Evolutionary conservation across 768 basidiomycete genomes (phyloP).

Genomic region (Hericium erinaceus): DNA sequence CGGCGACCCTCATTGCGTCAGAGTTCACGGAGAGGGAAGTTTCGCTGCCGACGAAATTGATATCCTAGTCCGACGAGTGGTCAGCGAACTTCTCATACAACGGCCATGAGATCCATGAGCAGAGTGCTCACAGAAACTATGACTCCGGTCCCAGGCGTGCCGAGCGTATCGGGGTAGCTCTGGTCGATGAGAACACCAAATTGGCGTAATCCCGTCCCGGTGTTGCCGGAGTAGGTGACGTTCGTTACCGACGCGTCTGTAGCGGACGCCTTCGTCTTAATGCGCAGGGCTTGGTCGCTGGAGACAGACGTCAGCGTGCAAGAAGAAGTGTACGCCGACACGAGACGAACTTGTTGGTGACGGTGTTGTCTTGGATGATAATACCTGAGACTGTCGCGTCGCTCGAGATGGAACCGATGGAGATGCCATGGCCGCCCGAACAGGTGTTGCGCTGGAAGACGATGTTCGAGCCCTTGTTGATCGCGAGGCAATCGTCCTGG

Average conservation of each 20-base stretch:
- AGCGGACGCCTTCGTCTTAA: slow-evolving; percentile 44
- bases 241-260: slow-evolving; percentile 38
- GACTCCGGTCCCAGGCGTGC: slow-evolving; percentile 48
- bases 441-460: slow-evolving; percentile 40
- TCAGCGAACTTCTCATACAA: neutral
- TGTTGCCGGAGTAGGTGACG: slow-evolving; percentile 46
- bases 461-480: slow-evolving; percentile 30
- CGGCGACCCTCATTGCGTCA: slow-evolving; percentile 36
- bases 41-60: slow-evolving; percentile 39
- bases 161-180: slow-evolving; percentile 47
- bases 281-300: slow-evolving; percentile 48
- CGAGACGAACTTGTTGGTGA: slow-evolving; percentile 40
- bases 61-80: slow-evolving; percentile 23
- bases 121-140: slow-evolving; percentile 38
- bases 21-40: slow-evolving; percentile 24
- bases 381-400: slow-evolving; percentile 37
- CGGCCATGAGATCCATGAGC: neutral
- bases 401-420: slow-evolving; percentile 41
- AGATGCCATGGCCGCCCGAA: slow-evolving; percentile 55
- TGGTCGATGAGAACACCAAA: slow-evolving; percentile 59
- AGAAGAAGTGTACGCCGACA: neutral
- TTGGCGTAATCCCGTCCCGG: slow-evolving; percentile 33
- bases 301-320: neutral
- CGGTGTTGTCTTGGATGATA: slow-evolving; percentile 39
- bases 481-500: slow-evolving; percentile 53